These are phyloP conservation scores for Nematodospora anomalae DNA, from an alignment of 1,139 yeast species.

Conservation along the genomic window DNA sequence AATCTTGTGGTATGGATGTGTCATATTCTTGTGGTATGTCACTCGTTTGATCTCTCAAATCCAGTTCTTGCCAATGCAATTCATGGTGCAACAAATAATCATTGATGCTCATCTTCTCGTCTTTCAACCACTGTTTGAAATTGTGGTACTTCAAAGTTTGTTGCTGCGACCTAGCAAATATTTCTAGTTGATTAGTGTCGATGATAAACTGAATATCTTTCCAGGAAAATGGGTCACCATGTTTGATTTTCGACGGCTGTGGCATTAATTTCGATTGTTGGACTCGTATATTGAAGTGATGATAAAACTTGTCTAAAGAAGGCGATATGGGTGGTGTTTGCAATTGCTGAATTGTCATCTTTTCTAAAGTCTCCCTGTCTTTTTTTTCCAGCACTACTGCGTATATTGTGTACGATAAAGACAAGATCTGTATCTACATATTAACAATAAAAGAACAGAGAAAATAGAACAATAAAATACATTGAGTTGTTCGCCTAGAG, in stretches of 20 bases:
- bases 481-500: too few relatives aligned
- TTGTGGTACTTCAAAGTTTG: constrained; percentile 34
- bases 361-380: too few relatives aligned
- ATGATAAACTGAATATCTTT: constrained; percentile 33
- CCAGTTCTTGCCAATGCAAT: constrained; percentile 34
- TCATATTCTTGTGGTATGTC: constrained; percentile 18
- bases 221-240: constrained; percentile 35
- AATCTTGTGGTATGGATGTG: constrained; percentile 11
- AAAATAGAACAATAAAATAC: too few relatives aligned
- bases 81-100: constrained; percentile 38
- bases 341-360: constrained; percentile 8
- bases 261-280: constrained; percentile 42
- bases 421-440: too few relatives aligned
- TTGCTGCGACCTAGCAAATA: constrained; percentile 39
- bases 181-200: constrained; percentile 33
- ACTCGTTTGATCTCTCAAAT: constrained; percentile 25
- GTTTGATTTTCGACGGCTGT: constrained; percentile 36
- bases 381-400: background rate
- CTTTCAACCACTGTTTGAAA: constrained; percentile 34
- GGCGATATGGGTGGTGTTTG: constrained; percentile 16
- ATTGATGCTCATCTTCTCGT: constrained; percentile 29
- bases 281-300: constrained; percentile 11
- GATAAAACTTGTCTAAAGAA: constrained; percentile 8
- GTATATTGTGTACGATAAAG: background rate
- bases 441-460: too few relatives aligned